Conservation (phyloP, 805 yeast genomes). For the Metschnikowia dekortorum region DNA sequence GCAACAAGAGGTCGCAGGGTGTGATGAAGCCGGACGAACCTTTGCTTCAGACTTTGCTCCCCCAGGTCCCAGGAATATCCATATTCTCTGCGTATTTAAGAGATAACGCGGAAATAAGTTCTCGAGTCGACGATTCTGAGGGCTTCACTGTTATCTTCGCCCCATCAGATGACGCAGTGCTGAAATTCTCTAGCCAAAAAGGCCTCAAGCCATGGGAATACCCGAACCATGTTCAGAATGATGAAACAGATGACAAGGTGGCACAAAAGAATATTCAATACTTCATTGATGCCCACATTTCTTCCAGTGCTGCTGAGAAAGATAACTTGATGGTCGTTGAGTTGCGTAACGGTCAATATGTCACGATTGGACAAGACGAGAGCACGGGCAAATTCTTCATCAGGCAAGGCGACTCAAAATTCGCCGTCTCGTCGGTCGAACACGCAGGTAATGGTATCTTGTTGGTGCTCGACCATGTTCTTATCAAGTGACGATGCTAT, state of each 20-base stretch:
- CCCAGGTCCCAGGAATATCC: slow-evolving; percentile 40
- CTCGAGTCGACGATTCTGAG: slow-evolving; percentile 43
- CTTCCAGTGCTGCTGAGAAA: slow-evolving; percentile 3
- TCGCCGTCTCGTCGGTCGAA: slow-evolving; percentile 23
- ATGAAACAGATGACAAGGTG: slow-evolving; percentile 30
- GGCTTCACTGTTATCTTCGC: slow-evolving; percentile 56
- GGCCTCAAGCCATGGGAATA: slow-evolving; percentile 80
- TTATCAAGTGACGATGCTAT: slow-evolving; percentile 10
- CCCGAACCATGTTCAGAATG: slow-evolving; percentile 47
- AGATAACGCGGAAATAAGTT: slow-evolving; percentile 48
- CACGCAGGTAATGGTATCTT: slow-evolving; percentile 39
- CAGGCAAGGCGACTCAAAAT: slow-evolving; percentile 16
- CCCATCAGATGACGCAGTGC: slow-evolving; percentile 59
- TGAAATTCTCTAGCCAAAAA: slow-evolving; percentile 34
- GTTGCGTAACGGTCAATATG: slow-evolving; percentile 6
- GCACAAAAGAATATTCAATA: slow-evolving; percentile 48
- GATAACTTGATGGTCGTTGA: neutral
- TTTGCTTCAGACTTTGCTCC: slow-evolving; percentile 33
- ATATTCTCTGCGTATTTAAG: slow-evolving; percentile 70
- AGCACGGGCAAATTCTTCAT: neutral
- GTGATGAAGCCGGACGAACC: slow-evolving; percentile 10
- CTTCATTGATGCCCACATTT: slow-evolving; percentile 61
- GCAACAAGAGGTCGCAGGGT: slow-evolving; percentile 6
- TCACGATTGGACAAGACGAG: slow-evolving; percentile 3
- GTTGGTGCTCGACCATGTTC: slow-evolving; percentile 33